A percentile compares a stretch with the other conserved stretches of the same genome.
Evolutionary conservation across 805 yeast species (phyloP).

Genomic region (Spathaspora boniae): DNA sequence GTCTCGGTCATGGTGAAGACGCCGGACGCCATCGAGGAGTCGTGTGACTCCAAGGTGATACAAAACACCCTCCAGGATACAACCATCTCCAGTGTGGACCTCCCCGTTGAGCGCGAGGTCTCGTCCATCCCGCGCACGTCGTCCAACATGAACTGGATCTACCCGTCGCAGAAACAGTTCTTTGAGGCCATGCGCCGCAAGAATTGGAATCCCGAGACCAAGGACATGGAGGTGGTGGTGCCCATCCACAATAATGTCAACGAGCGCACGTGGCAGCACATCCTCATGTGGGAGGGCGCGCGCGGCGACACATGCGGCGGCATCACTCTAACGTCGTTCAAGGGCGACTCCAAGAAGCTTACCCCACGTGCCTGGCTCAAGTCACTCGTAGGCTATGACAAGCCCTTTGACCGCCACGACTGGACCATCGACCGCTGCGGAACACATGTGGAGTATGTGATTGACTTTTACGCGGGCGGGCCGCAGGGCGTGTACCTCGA

Average conservation of each 20-base stretch:
- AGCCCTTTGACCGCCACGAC: conserved; percentile 95
- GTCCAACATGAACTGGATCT: conserved; percentile 71
- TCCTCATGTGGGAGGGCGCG: conserved; percentile 73
- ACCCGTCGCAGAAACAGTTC: conserved; percentile 94
- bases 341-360: conserved; percentile 80
- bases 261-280: conserved; percentile 88
- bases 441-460: conserved; percentile 77
- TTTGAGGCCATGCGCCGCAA: conserved; percentile 92
- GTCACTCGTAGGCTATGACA: conserved; percentile 61
- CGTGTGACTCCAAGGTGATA: conserved; percentile 46
- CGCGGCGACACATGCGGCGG: conserved; percentile 71
- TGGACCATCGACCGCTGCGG: conserved; percentile 92
- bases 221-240: conserved; percentile 85
- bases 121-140: conserved; percentile 81
- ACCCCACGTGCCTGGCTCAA: conserved; percentile 83
- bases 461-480: conserved; percentile 73
- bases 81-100: conserved; percentile 25
- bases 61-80: conserved; percentile 28
- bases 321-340: conserved; percentile 75
- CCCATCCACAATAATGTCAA: conserved; percentile 94
- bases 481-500: conserved; percentile 64
- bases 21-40: conserved; percentile 40
- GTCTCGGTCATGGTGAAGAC: conserved; percentile 29
- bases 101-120: conserved; percentile 73
- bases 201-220: conserved; percentile 76